phyloP scores from a whole-genome alignment of 2,329 filamentous ascomycete species.

The Stemphylium lycopersici region DNA sequence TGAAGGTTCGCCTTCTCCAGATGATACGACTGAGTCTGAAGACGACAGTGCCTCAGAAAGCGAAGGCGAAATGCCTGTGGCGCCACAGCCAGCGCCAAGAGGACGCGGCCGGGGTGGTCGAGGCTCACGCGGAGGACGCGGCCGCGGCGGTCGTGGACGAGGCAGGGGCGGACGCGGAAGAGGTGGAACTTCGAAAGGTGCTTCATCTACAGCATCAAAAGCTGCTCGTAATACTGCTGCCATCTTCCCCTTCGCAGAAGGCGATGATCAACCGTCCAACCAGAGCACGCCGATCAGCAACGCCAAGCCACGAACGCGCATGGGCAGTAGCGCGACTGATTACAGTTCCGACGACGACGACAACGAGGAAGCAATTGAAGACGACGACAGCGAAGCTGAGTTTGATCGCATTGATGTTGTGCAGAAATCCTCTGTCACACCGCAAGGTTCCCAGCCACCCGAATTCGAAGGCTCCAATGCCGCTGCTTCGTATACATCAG shows the following conservation, averaged over 20 bases:
- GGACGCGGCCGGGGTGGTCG: slow-evolving; percentile 36
- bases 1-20: slow-evolving; percentile 20
- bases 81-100: slow-evolving; percentile 28
- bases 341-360: slow-evolving; percentile 28
- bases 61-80: slow-evolving; percentile 27
- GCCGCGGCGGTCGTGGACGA: slow-evolving; percentile 36
- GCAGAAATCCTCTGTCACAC: slow-evolving; percentile 19
- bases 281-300: slow-evolving; percentile 35
- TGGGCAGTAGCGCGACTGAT: slow-evolving; percentile 23
- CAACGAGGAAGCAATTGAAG: slow-evolving; percentile 19
- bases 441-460: slow-evolving; percentile 27
- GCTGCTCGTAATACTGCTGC: slow-evolving; percentile 41
- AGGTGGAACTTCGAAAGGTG: slow-evolving; percentile 26
- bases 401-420: slow-evolving; percentile 18
- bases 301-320: slow-evolving; percentile 37
- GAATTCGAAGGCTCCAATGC: slow-evolving; percentile 18
- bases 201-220: slow-evolving; percentile 40
- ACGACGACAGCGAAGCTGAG: slow-evolving; percentile 26
- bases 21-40: slow-evolving; percentile 28
- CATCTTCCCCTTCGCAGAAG: slow-evolving; percentile 41
- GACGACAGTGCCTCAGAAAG: slow-evolving; percentile 32
- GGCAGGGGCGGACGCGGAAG: slow-evolving; percentile 39
- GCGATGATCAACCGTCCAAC: slow-evolving; percentile 45
- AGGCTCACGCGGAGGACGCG: slow-evolving; percentile 38
- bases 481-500: slow-evolving; percentile 13